A percentile compares a stretch with the other conserved stretches of the same genome.
Conservation (phyloP, 345 rosid species). For the Pistacia atlantica region DNA sequence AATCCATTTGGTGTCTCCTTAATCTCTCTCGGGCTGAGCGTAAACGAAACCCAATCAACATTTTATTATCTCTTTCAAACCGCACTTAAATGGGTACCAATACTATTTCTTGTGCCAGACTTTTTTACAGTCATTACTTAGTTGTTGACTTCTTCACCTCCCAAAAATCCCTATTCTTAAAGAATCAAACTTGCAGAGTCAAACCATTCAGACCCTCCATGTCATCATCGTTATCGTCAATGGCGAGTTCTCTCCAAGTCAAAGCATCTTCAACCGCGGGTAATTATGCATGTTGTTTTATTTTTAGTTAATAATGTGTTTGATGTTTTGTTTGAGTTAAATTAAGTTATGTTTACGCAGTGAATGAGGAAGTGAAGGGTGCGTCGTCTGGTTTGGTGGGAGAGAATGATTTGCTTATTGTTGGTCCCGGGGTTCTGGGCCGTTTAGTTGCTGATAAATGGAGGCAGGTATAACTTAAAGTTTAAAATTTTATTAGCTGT, state of each 20-base stretch:
- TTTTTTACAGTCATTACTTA: neutral
- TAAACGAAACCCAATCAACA: neutral
- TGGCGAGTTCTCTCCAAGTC: constrained; percentile 46
- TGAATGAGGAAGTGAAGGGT: constrained; percentile 47
- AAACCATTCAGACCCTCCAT: constrained; percentile 14
- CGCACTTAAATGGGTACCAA: constrained; percentile 43
- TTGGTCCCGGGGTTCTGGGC: constrained; percentile 97
- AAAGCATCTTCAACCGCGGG: constrained; percentile 58
- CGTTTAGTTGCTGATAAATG: constrained; percentile 90
- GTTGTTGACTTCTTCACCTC: constrained; percentile 13
- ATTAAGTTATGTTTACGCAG: constrained; percentile 40
- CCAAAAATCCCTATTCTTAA: constrained; percentile 21
- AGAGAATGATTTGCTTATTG: constrained; percentile 72
- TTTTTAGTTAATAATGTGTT: neutral
- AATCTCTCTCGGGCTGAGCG: neutral
- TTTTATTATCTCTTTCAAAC: neutral
- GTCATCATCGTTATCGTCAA: constrained; percentile 14
- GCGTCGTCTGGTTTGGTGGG: constrained; percentile 54
- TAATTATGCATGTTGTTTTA: constrained; percentile 9
- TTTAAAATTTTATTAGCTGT: neutral
- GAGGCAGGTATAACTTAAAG: constrained; percentile 57
- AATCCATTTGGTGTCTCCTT: neutral
- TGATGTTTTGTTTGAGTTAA: constrained; percentile 3
- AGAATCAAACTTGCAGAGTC: constrained; percentile 10
- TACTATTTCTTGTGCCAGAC: constrained; percentile 31